Evolutionary conservation across 2,329 filamentous ascomycete genomes (phyloP), one percentile per base, ranked within the genome.

Genomic region (Fusarium kyushuense): DNA sequence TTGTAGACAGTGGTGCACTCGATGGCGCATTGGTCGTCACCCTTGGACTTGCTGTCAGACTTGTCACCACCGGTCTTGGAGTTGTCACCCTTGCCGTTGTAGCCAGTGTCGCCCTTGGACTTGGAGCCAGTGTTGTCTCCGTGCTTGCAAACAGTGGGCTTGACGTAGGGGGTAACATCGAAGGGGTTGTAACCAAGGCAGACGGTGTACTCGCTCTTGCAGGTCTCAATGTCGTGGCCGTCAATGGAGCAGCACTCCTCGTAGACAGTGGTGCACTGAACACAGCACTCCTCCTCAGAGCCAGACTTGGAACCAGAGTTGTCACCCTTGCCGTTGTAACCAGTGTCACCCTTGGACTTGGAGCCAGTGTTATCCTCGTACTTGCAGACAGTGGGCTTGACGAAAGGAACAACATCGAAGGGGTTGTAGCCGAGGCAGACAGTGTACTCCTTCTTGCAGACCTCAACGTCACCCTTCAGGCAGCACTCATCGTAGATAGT

Each of bases 61-160:
- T 19, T 30, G 29, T 40, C 41, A 16, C 30, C 30, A 3, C 13
- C 13, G 30, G 30, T 16, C 30, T 33, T 33, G 30, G 30, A 33
- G 27, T 6, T 19, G 27, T 57, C 33, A 5, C n/a, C 51, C n/a
- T 36, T 36, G 35, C 35, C 11, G 35, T 36, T 36, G 52, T n/a
- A 14, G 36, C 30, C n/a, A 5, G 35, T 32, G 32, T 38, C 29
- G 9, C 29, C 23, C 12, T 54, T 60, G 40, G 55, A 59, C 32
- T 47, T 40, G 59, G 21, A 33, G 19, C 21, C 46, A 1, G 17
- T 33, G 32, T 40, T 30, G 7, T 54, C 60, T 3, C 61, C 63
- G 46, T 68, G 54, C 47, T 69, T 64, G 65, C 65, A 68, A 38
- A 69, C 54, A 43, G 65, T 65, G 3, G 65, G 65, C 51, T 61